Evolutionary conservation across 2,329 filamentous ascomycete genomes (phyloP).

Genomic region (Teratosphaeria viscida): DNA sequence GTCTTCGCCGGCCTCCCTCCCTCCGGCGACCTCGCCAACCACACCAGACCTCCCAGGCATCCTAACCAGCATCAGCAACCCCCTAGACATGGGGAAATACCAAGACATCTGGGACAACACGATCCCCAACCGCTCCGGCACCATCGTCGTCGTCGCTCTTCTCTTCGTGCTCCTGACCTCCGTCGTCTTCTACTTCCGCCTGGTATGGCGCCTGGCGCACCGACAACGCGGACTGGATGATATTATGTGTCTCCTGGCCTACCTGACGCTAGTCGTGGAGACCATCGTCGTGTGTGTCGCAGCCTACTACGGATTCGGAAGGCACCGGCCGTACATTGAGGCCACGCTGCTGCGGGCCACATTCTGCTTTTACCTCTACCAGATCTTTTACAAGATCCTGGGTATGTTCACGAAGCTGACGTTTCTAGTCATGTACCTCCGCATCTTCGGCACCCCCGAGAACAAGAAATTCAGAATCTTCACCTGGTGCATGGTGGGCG

Average conservation of each 20-base stretch:
- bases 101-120: background rate
- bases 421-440: conserved; percentile 17
- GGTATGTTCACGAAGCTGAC: conserved; percentile 18
- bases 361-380: conserved; percentile 19
- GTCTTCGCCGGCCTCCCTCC: background rate
- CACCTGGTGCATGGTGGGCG: conserved; percentile 5
- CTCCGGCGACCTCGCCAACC: background rate
- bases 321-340: conserved; percentile 10
- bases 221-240: conserved; percentile 14
- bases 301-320: conserved; percentile 17
- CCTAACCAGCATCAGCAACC: background rate
- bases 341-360: conserved; percentile 9
- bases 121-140: conserved; percentile 10
- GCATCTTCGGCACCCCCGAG: conserved; percentile 9
- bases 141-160: conserved; percentile 10
- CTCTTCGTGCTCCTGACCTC: conserved; percentile 13
- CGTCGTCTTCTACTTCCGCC: conserved; percentile 9
- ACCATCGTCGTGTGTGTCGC: conserved; percentile 12
- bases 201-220: conserved; percentile 11
- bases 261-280: conserved; percentile 10
- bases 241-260: conserved; percentile 12
- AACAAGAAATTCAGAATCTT: conserved; percentile 5
- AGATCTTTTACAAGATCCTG: conserved; percentile 19
- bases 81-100: background rate
- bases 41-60: background rate